A percentile compares a stretch with the other conserved stretches of the same genome.
Evolutionary conservation across 2,329 filamentous ascomycete species (phyloP).

Genomic region (Trichoderma hamatum): DNA sequence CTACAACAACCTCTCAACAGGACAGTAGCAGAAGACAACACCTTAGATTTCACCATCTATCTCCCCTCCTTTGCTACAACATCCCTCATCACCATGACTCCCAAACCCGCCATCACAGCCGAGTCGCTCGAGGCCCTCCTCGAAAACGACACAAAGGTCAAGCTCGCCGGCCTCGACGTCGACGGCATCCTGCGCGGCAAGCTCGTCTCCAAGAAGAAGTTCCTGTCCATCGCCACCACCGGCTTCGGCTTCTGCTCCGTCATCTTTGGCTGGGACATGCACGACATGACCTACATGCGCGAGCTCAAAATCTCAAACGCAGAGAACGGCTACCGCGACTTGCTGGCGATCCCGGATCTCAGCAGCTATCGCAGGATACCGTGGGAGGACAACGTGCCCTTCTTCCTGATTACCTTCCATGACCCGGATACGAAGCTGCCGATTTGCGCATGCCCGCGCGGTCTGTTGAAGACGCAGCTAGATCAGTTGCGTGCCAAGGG

Average conservation of each 20-base stretch:
- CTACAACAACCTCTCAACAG: background rate
- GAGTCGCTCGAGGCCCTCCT: constrained; percentile 69
- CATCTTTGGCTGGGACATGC: constrained; percentile 97
- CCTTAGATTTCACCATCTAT: background rate
- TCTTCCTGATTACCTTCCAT: constrained; percentile 81
- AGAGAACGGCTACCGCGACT: constrained; percentile 84
- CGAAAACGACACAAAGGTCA: constrained; percentile 74
- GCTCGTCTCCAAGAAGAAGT: constrained; percentile 90
- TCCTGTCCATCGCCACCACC: constrained; percentile 75
- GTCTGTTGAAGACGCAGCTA: constrained; percentile 69
- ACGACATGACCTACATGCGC: constrained; percentile 84
- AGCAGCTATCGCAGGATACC: constrained; percentile 79
- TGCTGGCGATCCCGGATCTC: constrained; percentile 81
- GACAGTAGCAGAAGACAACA: background rate
- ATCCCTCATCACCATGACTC: background rate
- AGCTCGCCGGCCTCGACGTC: constrained; percentile 84
- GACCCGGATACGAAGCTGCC: constrained; percentile 76
- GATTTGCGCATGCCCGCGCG: constrained; percentile 77
- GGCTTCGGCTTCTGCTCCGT: constrained; percentile 95
- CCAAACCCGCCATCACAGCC: constrained; percentile 52
- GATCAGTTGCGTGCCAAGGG: constrained; percentile 69
- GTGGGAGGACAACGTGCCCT: constrained; percentile 85
- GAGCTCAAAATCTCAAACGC: constrained; percentile 88
- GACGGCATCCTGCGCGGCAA: constrained; percentile 89
- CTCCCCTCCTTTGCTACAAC: too few relatives aligned